Base-by-base conservation (phyloP, 805 yeast genomes). In the Monosporozyma siamensis region DNA sequence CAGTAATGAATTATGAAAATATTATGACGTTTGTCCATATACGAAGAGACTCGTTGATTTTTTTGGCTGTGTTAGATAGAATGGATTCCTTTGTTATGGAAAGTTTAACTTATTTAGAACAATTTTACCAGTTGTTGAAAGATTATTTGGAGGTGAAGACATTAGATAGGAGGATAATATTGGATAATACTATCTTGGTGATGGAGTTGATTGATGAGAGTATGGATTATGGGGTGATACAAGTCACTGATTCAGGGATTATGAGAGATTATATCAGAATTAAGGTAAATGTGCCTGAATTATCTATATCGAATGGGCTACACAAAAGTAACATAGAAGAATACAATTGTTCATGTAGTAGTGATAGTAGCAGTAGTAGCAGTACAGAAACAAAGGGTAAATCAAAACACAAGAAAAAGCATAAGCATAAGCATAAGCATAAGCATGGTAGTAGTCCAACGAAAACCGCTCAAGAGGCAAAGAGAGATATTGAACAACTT, bases 161-260 rank as follows among this genome's bases (percentile, higher is more conserved):
- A 17, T 59, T 82, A 32, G 75, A 75, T 51, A 71, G 71, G 42
- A 88, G 81, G 42, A 53, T 76, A 14, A 73, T 86, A 2, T 64
- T 74, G 18, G 95, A 87, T 59, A 87, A 87, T 60, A 74, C 76
- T 49, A 77, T 80, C 26, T 67, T 87, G 39, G 74, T 87, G 6
- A 82, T 81, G 61, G 96, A 88, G 58, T 64, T 87, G n/a, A 62
- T 87, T 35, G 96, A 87, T 56, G 96, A 87, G 56, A 82, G 87
- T 70, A 74, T 85, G 77, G 96, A 88, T 60, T 82, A 75, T 61
- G 96, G 96, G 7, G 64, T 82, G n/a, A 78, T 87, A 1, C 96
- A 88, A 63, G 68, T 82, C 41, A 83, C 95, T 0, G 95, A 88
- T 54, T 74, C 78, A 40, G 82, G 80, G 48, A 74, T 88, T 10